Base-by-base conservation (phyloP, 345 rosid species). In the Lepidium aucheri region DNA sequence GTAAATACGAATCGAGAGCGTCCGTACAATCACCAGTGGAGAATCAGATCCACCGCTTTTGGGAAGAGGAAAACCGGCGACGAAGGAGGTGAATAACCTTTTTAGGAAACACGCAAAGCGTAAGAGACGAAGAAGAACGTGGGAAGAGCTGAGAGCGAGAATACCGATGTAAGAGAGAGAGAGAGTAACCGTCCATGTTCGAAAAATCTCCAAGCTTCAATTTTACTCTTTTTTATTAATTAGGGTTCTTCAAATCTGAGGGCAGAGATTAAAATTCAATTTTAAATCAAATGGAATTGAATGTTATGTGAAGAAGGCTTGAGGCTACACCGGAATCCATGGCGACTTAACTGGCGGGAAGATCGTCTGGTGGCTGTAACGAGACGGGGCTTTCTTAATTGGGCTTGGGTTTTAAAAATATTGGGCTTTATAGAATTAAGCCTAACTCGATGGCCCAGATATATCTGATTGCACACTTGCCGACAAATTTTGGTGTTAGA, bases 31-130 rank as follows among this genome's bases (percentile, higher is more conserved):
- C 51, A 58, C 6, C 8, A 65, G 24, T 52, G 58, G 59, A 28
- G 51, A 55, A 74, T 38, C 32, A 63, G 66, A 60, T 40, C 60
- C 52, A 62, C 32, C 58, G 68, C 6, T 51, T 50, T 13, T 26
- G 64, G 0, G 70, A 55, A 49, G 66, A 65, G 70, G 7, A 18
- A 47, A 56, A 49, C 70, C 76, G 70, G 72, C 57, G 63, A 38
- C 17, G 51, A 69, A 1, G 73, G 33, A 61, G 62, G 69, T 66
- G 61, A 28, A 60, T 38, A 49, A 67, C 16, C 74, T 76, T 81
- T 80, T 83, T 74, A 49, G 54, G 70, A 16, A 41, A 60, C 79
- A 86, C 85, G 87, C 84, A 83, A 89, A 78, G 82, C 72, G 78
- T 58, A 71, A 73, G 60, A 53, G 32, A 18, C 24, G 58, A 69